These are phyloP conservation scores for Botrytis tulipae DNA, from an alignment of 2,329 filamentous ascomycete genomes.

Conservation along the genomic window DNA sequence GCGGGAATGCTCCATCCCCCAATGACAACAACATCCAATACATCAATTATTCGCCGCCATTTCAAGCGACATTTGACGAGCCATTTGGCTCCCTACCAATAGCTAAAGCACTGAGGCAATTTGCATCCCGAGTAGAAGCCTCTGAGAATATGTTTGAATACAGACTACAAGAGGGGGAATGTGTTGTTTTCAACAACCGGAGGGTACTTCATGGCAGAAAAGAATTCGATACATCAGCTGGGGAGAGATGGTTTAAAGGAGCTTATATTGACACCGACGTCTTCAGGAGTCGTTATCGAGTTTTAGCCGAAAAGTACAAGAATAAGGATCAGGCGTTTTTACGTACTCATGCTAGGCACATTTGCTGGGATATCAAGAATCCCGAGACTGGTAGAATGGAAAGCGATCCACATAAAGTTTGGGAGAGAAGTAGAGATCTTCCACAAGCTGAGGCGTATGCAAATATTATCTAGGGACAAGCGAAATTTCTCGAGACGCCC, in stretches of 20 bases:
- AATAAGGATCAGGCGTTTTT: neutral
- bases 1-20: neutral
- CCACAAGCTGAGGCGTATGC: slow-evolving; percentile 16
- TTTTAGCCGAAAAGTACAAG: slow-evolving; percentile 36
- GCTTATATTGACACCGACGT: slow-evolving; percentile 74
- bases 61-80: slow-evolving; percentile 56
- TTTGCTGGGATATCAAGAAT: slow-evolving; percentile 15
- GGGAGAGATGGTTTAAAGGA: slow-evolving; percentile 79
- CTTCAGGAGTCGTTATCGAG: slow-evolving; percentile 48
- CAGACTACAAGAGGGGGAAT: slow-evolving; percentile 76
- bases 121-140: slow-evolving; percentile 36
- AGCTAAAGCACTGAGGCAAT: neutral
- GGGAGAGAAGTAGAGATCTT: slow-evolving; percentile 15
- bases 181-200: slow-evolving; percentile 88
- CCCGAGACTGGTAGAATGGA: slow-evolving; percentile 16
- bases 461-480: neutral
- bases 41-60: slow-evolving; percentile 75
- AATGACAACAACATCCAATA: neutral
- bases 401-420: slow-evolving; percentile 18
- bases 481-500: neutral
- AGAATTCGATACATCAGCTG: slow-evolving; percentile 66
- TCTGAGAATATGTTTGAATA: slow-evolving; percentile 63
- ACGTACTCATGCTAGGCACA: slow-evolving; percentile 8
- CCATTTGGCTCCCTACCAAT: neutral
- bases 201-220: slow-evolving; percentile 80